Conservation (phyloP, 73 alveolate species). For the Tetrahymena borealis region DNA sequence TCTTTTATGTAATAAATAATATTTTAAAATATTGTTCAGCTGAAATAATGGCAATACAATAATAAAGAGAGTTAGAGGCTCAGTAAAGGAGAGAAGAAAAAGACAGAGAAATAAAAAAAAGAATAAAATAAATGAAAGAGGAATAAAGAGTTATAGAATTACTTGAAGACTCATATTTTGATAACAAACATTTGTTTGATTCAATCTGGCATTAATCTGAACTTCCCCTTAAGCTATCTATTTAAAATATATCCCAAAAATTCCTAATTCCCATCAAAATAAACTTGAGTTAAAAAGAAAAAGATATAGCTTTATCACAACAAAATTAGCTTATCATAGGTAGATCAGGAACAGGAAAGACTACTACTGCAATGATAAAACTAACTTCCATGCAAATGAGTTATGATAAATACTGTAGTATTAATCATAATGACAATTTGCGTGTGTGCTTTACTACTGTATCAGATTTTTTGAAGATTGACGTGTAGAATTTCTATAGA, state of each 20-base stretch:
- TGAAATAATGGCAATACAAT: too few relatives aligned
- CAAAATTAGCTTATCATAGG: not conserved
- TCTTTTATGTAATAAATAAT: too few relatives aligned
- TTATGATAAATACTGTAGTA: not conserved
- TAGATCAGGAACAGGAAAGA: not conserved
- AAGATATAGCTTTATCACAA: not conserved
- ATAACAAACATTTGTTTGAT: too few relatives aligned
- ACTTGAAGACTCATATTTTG: too few relatives aligned
- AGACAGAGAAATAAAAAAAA: too few relatives aligned
- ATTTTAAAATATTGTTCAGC: too few relatives aligned
- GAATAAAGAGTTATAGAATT: too few relatives aligned
- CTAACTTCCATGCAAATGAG: not conserved
- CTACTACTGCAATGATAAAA: not conserved
- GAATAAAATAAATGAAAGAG: too few relatives aligned
- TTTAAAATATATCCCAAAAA: not conserved
- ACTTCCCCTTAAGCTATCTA: too few relatives aligned
- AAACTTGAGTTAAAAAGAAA: not conserved
- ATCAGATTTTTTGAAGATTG: not conserved
- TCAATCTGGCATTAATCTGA: too few relatives aligned
- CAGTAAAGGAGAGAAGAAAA: too few relatives aligned
- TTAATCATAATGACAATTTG: not conserved
- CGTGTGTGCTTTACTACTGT: not conserved
- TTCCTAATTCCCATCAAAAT: not conserved
- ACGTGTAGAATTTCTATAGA: not conserved
- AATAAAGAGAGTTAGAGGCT: too few relatives aligned